Evolutionary conservation across 2,329 filamentous ascomycete species (phyloP), one percentile per base, ranked within the genome.

Genomic region (Colletotrichum cereale): DNA sequence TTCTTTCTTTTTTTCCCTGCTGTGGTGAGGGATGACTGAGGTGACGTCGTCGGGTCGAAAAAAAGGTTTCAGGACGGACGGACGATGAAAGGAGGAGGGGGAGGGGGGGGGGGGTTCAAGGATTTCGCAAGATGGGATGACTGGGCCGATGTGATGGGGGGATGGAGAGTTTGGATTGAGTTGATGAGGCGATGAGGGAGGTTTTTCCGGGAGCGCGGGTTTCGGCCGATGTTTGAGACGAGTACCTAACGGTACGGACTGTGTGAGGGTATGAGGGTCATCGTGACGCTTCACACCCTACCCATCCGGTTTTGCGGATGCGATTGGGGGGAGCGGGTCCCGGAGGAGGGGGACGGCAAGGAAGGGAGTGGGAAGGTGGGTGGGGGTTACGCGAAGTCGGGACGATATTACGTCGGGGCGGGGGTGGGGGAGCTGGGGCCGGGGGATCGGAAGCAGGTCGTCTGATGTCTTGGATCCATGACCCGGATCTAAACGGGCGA

Each of bases 401-500:
- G 63, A 71, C 67, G 64, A 71, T 67, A 64, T 62, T 34, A 62
- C 50, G n/a, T 71, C 26, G 67, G 67, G 24, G 14, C 24, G 55
- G 21, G 42, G 14, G 53, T 24, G 53, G 53, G 24, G 38, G 18
- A 5, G 16, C 18, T 2, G 10, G 31, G 24, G 24, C 24, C 44
- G 52, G 66, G 58, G 36, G 47, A 36, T 24, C 42, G 61, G 65
- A 58, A 26, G 58, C 38, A 50, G 21, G 8, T 36, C 34, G 29
- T 47, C 38, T 6, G 16, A 42, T 29, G 47, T 55, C 11, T 67
- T 10, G 3, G 11, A 50, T 7, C 12, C 14, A 50, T 29, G 11
- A 18, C 4, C 26, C 48, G 26, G 24, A 21, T 29, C 26, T 21
- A 1, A 1, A 21, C 8, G 48, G 7, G 48, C 2, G 14, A 14